Conservation (phyloP, 257 asterid genomes). For the Schizonepeta tenuifolia region DNA sequence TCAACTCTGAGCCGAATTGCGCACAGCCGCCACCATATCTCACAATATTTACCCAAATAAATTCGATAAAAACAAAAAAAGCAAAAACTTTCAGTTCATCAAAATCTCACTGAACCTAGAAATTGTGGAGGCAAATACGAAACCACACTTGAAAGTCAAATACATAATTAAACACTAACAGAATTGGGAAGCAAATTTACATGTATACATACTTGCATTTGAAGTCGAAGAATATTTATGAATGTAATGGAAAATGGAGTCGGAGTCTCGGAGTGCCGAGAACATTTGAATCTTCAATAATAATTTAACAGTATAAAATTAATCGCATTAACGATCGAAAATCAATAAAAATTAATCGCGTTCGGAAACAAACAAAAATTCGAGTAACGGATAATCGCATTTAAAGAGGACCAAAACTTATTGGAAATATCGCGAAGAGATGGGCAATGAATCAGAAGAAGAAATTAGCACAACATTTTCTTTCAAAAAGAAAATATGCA, state of each 20-base stretch:
- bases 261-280: neutral
- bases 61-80: neutral
- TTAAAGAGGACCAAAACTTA: too few relatives aligned
- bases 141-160: neutral
- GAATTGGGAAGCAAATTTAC: too few relatives aligned
- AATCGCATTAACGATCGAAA: neutral
- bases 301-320: neutral
- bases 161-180: neutral
- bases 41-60: neutral
- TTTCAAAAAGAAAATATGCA: too few relatives aligned
- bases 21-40: too few relatives aligned
- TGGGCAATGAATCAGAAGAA: neutral
- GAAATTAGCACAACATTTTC: too few relatives aligned
- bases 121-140: neutral
- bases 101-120: neutral
- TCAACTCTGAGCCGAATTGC: constrained; percentile 26
- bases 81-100: neutral
- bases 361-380: neutral
- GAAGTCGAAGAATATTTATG: neutral
- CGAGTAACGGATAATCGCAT: too few relatives aligned
- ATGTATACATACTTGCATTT: too few relatives aligned
- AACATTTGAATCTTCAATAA: neutral
- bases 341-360: neutral
- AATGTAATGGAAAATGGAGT: constrained; percentile 17
- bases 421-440: neutral